These are phyloP conservation scores for Polygonum aviculare DNA, from an alignment of 148 eudicot genomes.

Conservation along the genomic window DNA sequence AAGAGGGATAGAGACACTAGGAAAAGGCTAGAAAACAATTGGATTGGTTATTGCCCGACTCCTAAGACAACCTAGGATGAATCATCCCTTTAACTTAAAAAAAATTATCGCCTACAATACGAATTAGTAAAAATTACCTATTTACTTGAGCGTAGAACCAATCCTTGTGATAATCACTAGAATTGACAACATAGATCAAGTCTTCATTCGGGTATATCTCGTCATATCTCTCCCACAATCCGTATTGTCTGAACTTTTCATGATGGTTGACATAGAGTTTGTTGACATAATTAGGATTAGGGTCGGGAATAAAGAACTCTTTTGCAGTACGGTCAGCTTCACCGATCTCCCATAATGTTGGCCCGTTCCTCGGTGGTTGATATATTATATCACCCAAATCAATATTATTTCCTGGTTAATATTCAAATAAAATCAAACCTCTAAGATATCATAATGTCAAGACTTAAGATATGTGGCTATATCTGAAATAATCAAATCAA, in stretches of 20 bases:
- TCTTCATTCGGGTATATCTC: slow-evolving; percentile 31
- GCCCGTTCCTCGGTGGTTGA: slow-evolving; percentile 70
- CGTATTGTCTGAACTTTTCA: slow-evolving; percentile 40
- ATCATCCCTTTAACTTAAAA: too few species aligned
- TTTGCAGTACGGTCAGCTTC: slow-evolving; percentile 64
- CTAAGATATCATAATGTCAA: not conserved
- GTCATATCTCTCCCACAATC: slow-evolving; percentile 39
- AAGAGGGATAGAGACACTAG: too few species aligned
- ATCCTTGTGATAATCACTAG: slow-evolving; percentile 30
- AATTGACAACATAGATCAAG: slow-evolving; percentile 26
- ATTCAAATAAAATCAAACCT: too few species aligned
- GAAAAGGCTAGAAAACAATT: too few species aligned
- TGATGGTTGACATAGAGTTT: slow-evolving; percentile 35
- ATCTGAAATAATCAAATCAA: too few species aligned
- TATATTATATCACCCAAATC: slow-evolving; percentile 58
- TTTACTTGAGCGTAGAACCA: slow-evolving; percentile 50
- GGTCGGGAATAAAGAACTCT: slow-evolving; percentile 45
- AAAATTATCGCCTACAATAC: too few species aligned
- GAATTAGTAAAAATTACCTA: slow-evolving; percentile 21
- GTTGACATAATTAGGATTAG: slow-evolving; percentile 33
- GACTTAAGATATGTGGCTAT: not conserved
- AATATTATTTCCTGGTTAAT: slow-evolving; percentile 35
- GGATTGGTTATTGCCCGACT: too few species aligned
- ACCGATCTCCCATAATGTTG: slow-evolving; percentile 88
- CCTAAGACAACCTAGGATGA: too few species aligned